These are phyloP conservation scores for Dactylellina drechsleri DNA, from an alignment of 2,329 filamentous ascomycete species.

Conservation along the genomic window DNA sequence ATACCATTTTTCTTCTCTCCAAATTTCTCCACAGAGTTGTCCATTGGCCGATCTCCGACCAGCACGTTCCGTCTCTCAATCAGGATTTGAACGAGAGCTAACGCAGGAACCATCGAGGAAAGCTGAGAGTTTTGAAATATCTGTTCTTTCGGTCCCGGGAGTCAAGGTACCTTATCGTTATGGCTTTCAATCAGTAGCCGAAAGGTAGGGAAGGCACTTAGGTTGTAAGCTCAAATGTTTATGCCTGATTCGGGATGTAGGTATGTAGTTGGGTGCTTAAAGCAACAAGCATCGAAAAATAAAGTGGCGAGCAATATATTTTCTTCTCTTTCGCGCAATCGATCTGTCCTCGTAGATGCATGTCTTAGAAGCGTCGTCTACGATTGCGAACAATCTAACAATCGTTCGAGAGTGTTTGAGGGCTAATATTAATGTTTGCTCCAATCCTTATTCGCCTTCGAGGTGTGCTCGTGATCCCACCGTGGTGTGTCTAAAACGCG, in stretches of 20 bases:
- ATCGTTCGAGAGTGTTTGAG: slow-evolving; percentile 25
- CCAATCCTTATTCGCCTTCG: slow-evolving; percentile 46
- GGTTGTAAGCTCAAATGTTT: slow-evolving; percentile 13
- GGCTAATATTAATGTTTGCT: slow-evolving; percentile 54
- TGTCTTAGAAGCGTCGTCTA: slow-evolving; percentile 51
- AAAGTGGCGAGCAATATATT: slow-evolving; percentile 10
- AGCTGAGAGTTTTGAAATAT: slow-evolving; percentile 35
- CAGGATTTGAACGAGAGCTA: slow-evolving; percentile 37
- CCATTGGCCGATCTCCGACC: slow-evolving; percentile 11
- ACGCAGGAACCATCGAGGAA: slow-evolving; percentile 41
- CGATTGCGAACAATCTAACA: slow-evolving; percentile 33
- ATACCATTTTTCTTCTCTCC: slow-evolving; percentile 19
- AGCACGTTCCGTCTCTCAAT: slow-evolving; percentile 18
- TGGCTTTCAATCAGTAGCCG: slow-evolving; percentile 44
- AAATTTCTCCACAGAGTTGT: slow-evolving; percentile 31
- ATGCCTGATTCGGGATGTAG: slow-evolving; percentile 32
- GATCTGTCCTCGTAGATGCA: slow-evolving; percentile 35
- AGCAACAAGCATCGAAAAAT: slow-evolving; percentile 18
- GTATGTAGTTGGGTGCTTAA: background rate
- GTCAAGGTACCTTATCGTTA: slow-evolving; percentile 46
- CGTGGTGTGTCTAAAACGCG: slow-evolving; percentile 50
- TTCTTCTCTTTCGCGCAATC: slow-evolving; percentile 5
- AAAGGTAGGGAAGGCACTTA: slow-evolving; percentile 44
- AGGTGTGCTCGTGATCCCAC: slow-evolving; percentile 52
- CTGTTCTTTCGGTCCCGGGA: slow-evolving; percentile 18